phyloP scores from a whole-genome alignment of 352 stramenopile species.

The Phytopythium mirpurense region DNA sequence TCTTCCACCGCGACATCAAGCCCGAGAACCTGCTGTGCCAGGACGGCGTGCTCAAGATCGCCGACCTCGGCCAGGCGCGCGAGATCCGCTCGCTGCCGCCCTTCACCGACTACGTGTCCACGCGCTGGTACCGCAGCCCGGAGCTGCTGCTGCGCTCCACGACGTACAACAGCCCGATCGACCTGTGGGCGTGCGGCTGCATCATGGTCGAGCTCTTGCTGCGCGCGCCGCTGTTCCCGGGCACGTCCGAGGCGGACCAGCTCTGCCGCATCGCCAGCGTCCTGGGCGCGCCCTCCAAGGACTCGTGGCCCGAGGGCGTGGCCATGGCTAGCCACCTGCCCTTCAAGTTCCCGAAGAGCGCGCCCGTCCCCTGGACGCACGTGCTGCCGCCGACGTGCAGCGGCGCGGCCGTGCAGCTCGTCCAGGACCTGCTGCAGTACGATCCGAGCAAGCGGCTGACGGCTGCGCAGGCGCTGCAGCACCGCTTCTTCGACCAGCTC shows the following conservation, averaged over 20 bases:
- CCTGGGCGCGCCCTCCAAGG: conserved; percentile 85
- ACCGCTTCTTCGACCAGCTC: conserved; percentile 89
- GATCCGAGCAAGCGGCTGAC: conserved; percentile 87
- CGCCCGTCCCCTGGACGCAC: conserved; percentile 53
- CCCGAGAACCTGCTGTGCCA: conserved; percentile 68
- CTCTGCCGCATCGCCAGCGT: conserved; percentile 94
- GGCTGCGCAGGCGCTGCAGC: conserved; percentile 88
- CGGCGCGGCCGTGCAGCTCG: conserved; percentile 69
- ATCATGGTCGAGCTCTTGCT: conserved; percentile 79
- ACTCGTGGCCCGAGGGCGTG: conserved; percentile 90
- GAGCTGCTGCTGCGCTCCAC: conserved; percentile 58
- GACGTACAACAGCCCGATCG: conserved; percentile 77
- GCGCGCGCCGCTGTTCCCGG: conserved; percentile 67
- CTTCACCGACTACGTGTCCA: conserved; percentile 75
- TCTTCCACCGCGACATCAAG: conserved; percentile 83
- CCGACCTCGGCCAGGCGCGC: conserved; percentile 63
- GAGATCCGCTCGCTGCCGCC: conserved; percentile 67
- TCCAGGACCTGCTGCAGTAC: conserved; percentile 90
- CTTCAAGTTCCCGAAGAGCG: conserved; percentile 90
- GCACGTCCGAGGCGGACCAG: conserved; percentile 93
- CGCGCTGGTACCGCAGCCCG: conserved; percentile 74
- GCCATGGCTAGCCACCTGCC: conserved; percentile 86
- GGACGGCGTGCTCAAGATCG: conserved; percentile 67
- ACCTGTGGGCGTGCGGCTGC: conserved; percentile 81
- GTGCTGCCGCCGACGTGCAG: conserved; percentile 67